Base-by-base conservation (phyloP, 257 asterid genomes). In the Salvia splendens region DNA sequence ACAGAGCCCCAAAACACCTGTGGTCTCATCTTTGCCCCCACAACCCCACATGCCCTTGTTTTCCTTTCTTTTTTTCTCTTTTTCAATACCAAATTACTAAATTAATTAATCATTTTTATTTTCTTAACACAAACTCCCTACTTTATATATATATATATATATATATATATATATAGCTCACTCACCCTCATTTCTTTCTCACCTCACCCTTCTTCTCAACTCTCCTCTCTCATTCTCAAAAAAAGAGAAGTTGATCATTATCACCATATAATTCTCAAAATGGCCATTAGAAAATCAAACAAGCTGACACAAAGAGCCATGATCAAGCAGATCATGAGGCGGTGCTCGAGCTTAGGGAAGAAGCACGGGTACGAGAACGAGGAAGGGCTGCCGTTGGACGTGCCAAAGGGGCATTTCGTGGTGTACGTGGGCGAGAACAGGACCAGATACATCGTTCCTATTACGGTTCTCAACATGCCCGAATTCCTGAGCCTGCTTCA, bases 351-450 rank as follows among this genome's bases (percentile, higher is more conserved):
- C 78, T 14, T 84, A 20, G 83, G 86, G 0, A 84, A 61, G 63
- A 78, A 71, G 8, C 73, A 81, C 1, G 80, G 82, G 16, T 69
- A 41, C 20, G 75, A 69, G 16, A 48, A 38, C 52, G 88, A 77
- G 9, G 80, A 72, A 55, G 86, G 86, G 35, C 71, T 74, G 5
- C 86, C 88, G 1, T 0, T 82, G 65, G 91, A 85, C 53, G 91
- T 85, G 5, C 88, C 92, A 11, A 83, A 20, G 52, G 92, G 92
- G 0, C 92, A 83, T 35, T 85, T 85, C 5, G 88, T 68, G 5
- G 92, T 85, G 14, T 83, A 85, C 43, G 92, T 85, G 3, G 92
- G 92, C 1, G 81, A 70, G 20, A 83, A 73, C 43, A 30, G 88
- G 15, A 79, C 69, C 45, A 61, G 92, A 52, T 77, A 81, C 43